A percentile compares a stretch with the other conserved stretches of the same genome.
phyloP scores from a whole-genome alignment of 768 basidiomycete genomes.

The Polyporus arcularius region DNA sequence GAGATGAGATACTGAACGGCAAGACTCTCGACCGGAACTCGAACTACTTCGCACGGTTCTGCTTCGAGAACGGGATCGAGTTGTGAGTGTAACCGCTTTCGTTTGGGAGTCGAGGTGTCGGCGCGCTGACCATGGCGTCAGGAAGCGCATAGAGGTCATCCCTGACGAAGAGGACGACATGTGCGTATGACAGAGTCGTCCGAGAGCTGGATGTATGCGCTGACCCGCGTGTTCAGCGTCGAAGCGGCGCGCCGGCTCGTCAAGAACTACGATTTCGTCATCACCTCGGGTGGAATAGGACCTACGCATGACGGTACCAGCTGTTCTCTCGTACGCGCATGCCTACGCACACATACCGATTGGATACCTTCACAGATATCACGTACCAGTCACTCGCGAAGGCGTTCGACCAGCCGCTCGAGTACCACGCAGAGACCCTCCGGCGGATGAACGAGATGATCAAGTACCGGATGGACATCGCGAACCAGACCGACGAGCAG shows the following conservation, averaged over 20 bases:
- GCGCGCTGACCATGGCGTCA: constrained; percentile 26
- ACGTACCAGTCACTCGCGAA: constrained; percentile 87
- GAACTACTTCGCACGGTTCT: constrained; percentile 83
- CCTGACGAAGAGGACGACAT: constrained; percentile 91
- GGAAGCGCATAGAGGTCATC: constrained; percentile 89
- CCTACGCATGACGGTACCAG: constrained; percentile 83
- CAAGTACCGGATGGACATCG: constrained; percentile 54
- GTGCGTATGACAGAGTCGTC: constrained; percentile 40
- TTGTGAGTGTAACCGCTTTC: constrained; percentile 45
- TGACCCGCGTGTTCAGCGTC: constrained; percentile 45
- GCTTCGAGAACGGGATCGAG: constrained; percentile 85
- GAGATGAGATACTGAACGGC: constrained; percentile 92
- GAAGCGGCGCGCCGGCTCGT: constrained; percentile 87
- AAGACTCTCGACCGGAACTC: constrained; percentile 86
- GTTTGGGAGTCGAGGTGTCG: constrained; percentile 4
- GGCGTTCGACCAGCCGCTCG: constrained; percentile 73
- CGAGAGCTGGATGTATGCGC: neutral
- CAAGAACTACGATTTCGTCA: constrained; percentile 81
- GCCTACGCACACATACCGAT: neutral
- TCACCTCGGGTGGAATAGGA: constrained; percentile 90
- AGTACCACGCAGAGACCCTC: constrained; percentile 78
- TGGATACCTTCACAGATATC: constrained; percentile 57
- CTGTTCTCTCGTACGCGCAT: no score
- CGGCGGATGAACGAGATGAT: constrained; percentile 66
- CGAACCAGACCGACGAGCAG: constrained; percentile 73